Conservation (phyloP, 83 land plant species). For the Picea mariana region DNA sequence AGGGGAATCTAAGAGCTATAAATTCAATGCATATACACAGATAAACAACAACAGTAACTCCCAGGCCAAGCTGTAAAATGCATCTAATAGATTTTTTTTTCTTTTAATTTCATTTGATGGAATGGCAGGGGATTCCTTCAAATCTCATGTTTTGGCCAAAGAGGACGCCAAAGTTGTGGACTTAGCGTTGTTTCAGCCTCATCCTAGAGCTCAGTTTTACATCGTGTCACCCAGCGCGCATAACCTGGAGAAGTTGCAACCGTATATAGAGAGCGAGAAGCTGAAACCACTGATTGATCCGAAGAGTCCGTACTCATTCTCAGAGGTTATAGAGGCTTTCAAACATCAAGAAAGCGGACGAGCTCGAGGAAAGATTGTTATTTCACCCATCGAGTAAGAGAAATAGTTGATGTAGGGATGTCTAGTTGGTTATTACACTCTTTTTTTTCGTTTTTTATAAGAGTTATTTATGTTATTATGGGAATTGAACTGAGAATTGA, state of each 20-base stretch:
- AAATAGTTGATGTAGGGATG: too few relatives aligned
- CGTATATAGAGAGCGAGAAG: conserved; percentile 34
- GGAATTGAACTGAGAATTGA: too few relatives aligned
- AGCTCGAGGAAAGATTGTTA: conserved; percentile 51
- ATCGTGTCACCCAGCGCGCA: conserved; percentile 27
- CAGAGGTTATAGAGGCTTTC: conserved; percentile 38
- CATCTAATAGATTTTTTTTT: too few relatives aligned
- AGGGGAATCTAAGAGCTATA: too few relatives aligned
- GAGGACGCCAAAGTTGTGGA: conserved; percentile 33
- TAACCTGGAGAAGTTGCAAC: conserved; percentile 31
- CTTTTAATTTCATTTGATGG: not conserved
- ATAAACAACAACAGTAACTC: too few relatives aligned
- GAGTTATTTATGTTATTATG: too few relatives aligned
- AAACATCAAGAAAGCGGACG: conserved; percentile 49
- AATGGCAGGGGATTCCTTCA: conserved; percentile 33
- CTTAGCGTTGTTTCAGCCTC: conserved; percentile 16
- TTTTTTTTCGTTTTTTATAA: too few relatives aligned
- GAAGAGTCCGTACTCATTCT: conserved; percentile 32
- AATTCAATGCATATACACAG: too few relatives aligned
- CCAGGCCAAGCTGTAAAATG: too few relatives aligned
- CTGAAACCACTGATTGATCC: conserved; percentile 52
- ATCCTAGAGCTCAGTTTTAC: conserved; percentile 14
- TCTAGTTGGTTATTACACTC: too few relatives aligned
- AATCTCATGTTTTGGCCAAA: conserved; percentile 30
- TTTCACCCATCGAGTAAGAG: conserved; percentile 6